Base-by-base conservation (phyloP, 768 basidiomycete genomes). In the Boletus speciosus region DNA sequence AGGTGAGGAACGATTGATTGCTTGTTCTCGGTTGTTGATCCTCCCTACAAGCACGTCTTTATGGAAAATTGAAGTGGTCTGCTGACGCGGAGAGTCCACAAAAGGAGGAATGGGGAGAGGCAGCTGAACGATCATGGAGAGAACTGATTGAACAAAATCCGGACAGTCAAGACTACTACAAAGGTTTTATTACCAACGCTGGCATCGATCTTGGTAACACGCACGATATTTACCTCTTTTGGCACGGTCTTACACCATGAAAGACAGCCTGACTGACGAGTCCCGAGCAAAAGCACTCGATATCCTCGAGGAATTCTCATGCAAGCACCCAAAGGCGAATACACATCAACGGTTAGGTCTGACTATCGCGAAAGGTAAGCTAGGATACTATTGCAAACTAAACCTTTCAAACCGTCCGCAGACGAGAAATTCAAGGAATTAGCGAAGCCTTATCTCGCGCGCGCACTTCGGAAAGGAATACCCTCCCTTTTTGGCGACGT, bases 401-500 rank as follows among this genome's bases (percentile, higher is more conserved):
- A 40, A 5, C 48, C 16, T 19, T 39, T 50, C 6, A 19, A 39
- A 32, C 40, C 19, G 11, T 37, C 43, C 39, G 1, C 63, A 82
- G 88, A 83, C 21, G 83, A 86, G 19, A 73, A 79, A 21, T 98
- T 98, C 74, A 79, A 74, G 49, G 70, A 76, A 31, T 76, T 88
- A 11, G 81, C 81, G 6, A 76, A 78, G 52, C 71, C 78, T 5
- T 98, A 98, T 69, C 71, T 98, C 44, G 64, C 78, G 6, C 75
- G 77, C 5, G 88, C 82, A 9, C 75, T 99, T 12, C 78, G 77
- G 39, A 92, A 90, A 65, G 96, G 95, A 59, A 78, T 98, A 37
- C 97, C 97, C 3, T 97, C 93, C 3, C 75, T 98, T 2, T 99
- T 98, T 64, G 83, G 88, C 16, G 95, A 98, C 71, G 64, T 98